Percentiles rank a stretch among this genome's conserved stretches.
phyloP scores from a whole-genome alignment of 2,329 filamentous ascomycete species.

The Phialophora expanda region DNA sequence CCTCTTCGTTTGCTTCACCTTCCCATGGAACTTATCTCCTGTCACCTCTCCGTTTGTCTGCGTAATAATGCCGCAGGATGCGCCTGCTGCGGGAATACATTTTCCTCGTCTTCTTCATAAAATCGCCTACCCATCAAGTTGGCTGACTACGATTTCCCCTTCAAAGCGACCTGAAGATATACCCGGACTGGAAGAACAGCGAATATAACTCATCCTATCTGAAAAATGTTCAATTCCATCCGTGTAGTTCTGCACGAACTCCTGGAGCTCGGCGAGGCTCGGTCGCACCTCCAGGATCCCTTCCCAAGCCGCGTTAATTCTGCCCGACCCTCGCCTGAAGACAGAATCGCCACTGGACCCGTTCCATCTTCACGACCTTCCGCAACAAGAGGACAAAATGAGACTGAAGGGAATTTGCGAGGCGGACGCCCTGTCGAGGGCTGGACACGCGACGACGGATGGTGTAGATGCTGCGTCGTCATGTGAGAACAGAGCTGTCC shows the following conservation, averaged over 20 bases:
- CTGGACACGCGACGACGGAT: background rate
- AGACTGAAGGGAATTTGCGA: background rate
- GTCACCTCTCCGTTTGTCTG: background rate
- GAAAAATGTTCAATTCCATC: background rate
- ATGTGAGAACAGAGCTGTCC: background rate
- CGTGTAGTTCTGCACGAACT: background rate
- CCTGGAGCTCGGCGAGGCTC: background rate
- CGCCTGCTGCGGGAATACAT: background rate
- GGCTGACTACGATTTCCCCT: background rate
- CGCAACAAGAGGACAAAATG: background rate
- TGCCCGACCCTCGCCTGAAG: background rate
- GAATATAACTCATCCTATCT: background rate
- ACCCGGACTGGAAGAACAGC: background rate
- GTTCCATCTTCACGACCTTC: background rate
- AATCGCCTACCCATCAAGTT: background rate
- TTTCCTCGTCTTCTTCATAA: background rate
- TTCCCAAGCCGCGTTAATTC: background rate
- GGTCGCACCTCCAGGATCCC: too few relatives aligned
- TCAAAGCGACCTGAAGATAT: background rate
- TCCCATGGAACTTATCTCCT: background rate
- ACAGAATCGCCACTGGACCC: background rate
- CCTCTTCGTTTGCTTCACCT: background rate
- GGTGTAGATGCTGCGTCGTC: background rate
- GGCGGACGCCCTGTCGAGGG: background rate
- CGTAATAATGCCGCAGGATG: background rate